Evolutionary conservation across 2,329 filamentous ascomycete species (phyloP).

Genomic region (Aspergillus luchuensis): DNA sequence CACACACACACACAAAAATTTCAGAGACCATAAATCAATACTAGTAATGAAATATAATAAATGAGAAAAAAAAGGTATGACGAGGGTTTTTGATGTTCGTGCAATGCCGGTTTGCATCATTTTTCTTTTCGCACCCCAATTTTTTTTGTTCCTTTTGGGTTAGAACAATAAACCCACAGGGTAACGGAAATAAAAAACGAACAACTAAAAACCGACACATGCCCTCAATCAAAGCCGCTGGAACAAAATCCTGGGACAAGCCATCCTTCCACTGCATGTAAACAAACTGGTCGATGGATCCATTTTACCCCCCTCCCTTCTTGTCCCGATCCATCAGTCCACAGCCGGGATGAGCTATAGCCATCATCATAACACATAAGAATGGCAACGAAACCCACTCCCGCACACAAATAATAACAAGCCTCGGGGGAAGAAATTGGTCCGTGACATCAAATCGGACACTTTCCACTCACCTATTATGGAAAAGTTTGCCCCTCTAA

Average conservation of each 20-base stretch:
- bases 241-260: not conserved
- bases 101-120: constrained; percentile 7
- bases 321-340: constrained; percentile 6
- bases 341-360: constrained; percentile 3
- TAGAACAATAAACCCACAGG: constrained; percentile 4
- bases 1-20: constrained; percentile 10
- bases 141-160: constrained; percentile 7
- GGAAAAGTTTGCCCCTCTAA: not conserved
- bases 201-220: not conserved
- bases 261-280: constrained; percentile 5
- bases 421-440: constrained; percentile 7
- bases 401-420: constrained; percentile 4
- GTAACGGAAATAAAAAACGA: constrained; percentile 5
- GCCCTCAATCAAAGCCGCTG: not conserved
- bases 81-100: constrained; percentile 7
- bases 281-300: constrained; percentile 9
- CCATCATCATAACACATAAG: constrained; percentile 4
- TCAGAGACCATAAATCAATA: not conserved
- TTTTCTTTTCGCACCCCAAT: not conserved
- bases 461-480: constrained; percentile 5
- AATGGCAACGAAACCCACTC: constrained; percentile 3
- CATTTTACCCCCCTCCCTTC: too few species aligned
- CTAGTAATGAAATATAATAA: constrained; percentile 4
- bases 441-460: constrained; percentile 6
- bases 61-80: constrained; percentile 1